Percentiles rank a stretch among this genome's conserved stretches.
phyloP scores from a whole-genome alignment of 805 yeast species.

The Candida alai region DNA sequence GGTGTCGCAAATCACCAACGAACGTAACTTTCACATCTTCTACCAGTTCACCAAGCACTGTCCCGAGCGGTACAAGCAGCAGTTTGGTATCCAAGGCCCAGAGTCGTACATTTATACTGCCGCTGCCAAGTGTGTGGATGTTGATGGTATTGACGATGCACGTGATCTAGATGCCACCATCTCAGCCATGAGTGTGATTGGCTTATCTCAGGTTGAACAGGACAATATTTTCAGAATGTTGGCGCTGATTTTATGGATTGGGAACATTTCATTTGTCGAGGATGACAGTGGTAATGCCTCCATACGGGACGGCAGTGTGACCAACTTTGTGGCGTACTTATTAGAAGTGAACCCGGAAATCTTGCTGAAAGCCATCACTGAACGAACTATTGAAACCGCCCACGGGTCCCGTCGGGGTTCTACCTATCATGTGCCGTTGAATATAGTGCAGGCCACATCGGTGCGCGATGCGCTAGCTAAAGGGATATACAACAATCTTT shows the following conservation, averaged over 20 bases:
- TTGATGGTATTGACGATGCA: constrained; percentile 80
- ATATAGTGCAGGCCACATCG: constrained; percentile 88
- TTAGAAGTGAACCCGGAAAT: constrained; percentile 72
- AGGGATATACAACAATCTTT: constrained; percentile 86
- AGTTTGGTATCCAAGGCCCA: constrained; percentile 88
- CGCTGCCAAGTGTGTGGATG: constrained; percentile 79
- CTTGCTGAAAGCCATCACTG: constrained; percentile 64
- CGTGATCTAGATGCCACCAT: constrained; percentile 78
- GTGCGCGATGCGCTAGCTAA: constrained; percentile 94
- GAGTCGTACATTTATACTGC: constrained; percentile 90
- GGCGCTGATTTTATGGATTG: constrained; percentile 89
- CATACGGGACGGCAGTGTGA: constrained; percentile 82
- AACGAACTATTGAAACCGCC: constrained; percentile 82
- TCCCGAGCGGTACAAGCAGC: constrained; percentile 74
- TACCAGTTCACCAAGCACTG: constrained; percentile 95
- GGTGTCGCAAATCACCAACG: constrained; percentile 88
- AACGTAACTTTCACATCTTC: constrained; percentile 95
- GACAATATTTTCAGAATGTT: constrained; percentile 84
- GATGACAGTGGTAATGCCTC: constrained; percentile 83
- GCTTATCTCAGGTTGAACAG: constrained; percentile 76
- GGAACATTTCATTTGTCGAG: constrained; percentile 83
- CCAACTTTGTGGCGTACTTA: constrained; percentile 89
- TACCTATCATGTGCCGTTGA: constrained; percentile 89
- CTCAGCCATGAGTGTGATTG: constrained; percentile 84
- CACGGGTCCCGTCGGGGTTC: constrained; percentile 91